Base-by-base conservation (phyloP, 306 rosid species). In the Castanea mollissima region DNA sequence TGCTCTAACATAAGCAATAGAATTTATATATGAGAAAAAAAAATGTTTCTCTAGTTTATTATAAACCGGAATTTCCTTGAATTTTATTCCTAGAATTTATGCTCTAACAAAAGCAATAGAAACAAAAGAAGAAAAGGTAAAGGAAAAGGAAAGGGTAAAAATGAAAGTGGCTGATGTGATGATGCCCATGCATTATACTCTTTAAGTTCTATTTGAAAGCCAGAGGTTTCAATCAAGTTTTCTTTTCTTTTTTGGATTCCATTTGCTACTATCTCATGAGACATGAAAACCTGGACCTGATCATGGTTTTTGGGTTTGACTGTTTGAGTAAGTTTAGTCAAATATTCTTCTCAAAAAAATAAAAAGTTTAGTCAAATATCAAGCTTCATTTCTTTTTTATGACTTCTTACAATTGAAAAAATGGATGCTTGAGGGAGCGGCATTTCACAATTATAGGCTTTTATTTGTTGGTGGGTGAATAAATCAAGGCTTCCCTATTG, bases 11-110 rank as follows among this genome's bases (percentile, higher is more conserved):
- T 0, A 23, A 23, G 23, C 23, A 23, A 23, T 23, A 23, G 23
- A 81, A 78, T 87, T 89, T 83, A 82, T 80, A 83, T 81, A 79
- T 67, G 71, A 23, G 59, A 21, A 34, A 27, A 49, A 41, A 65
- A 73, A 23, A 23, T 19, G 76, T 71, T 82, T 79, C 71, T 56
- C 79, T 76, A 71, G 79, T 82, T 82, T 20, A 76, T 73, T 73
- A 71, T 67, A 29, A 57, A 76, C 71, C 38, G 49, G 31, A 46
- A 15, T 16, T 57, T 62, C 31, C 74, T 71, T 62, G 20, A 20
- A 2, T 74, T 76, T 10, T 67, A 20, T 65, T 77, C 54, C 75
- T 55, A 73, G 69, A 83, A 75, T 41, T 63, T 73, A 68, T 32
- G 57, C 27, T 41, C 57, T 44, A 68, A 20, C 14, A 29, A 80